Evolutionary conservation across 345 rosid species (phyloP), one percentile per base, ranked within the genome.

Genomic region (Citrus inodora): DNA sequence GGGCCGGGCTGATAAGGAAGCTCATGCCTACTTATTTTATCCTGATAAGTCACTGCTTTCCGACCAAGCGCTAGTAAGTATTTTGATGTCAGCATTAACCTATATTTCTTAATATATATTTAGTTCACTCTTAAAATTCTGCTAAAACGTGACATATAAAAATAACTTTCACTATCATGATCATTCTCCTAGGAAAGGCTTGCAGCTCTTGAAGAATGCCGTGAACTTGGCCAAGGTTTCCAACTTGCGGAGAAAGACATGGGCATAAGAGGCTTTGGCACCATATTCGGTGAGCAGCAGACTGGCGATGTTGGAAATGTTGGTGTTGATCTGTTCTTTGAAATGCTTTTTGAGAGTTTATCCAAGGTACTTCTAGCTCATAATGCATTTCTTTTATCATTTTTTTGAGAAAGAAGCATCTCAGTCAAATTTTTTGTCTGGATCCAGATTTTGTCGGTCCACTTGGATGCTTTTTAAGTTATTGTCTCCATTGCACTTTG

Each of bases 271-370:
- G 99, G 98, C 63, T 95, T 95, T 80, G 98, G 99, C 77, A 90
- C 92, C 61, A 95, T 95, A 73, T 95, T 95, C 82, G 99, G 99
- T 60, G 99, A 95, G 86, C 99, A 95, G 79, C 98, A 95, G 87
- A 95, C 98, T 4, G 98, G 99, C 74, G 99, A 95, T 87, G 93
- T 95, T 63, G 99, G 97, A 84, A 95, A 93, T 84, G 91, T 95
- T 7, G 99, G 99, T 71, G 86, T 93, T 74, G 98, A 93, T 87
- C 93, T 93, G 85, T 91, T 93, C 90, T 95, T 95, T 85, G 97
- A 95, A 83, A 95, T 95, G 97, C 96, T 95, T 82, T 95, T 95
- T 67, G 97, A 93, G 86, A 95, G 98, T 83, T 87, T 93, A 80
- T 93, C 98, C 76, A 95, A 90, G 97, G 99, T 92, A 74, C 75